A percentile compares a stretch with the other conserved stretches of the same genome.
Conservation (phyloP, 805 yeast species). For the Sungouiella blattae region DNA sequence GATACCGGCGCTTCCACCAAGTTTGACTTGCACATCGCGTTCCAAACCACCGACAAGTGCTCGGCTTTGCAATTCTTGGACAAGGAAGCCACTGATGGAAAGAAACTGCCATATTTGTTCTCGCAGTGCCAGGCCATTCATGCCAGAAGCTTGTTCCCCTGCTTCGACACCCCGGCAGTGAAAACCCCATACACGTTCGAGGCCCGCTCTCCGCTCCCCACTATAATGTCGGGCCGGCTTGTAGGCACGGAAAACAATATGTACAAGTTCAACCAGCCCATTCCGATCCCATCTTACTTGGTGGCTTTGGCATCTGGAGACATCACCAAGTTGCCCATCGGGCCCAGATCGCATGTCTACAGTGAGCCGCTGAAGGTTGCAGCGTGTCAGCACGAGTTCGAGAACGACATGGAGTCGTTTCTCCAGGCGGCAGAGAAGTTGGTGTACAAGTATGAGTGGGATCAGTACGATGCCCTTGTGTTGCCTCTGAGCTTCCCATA, state of each 20-base stretch:
- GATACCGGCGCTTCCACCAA: conserved; percentile 8
- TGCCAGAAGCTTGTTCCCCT: conserved; percentile 83
- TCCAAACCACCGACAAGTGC: conserved; percentile 67
- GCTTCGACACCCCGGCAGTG: conserved; percentile 86
- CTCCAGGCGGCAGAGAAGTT: conserved; percentile 72
- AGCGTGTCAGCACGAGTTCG: conserved; percentile 75
- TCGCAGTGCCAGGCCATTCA: conserved; percentile 93
- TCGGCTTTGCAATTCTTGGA: conserved; percentile 85
- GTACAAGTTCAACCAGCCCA: conserved; percentile 62
- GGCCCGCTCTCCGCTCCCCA: conserved; percentile 63
- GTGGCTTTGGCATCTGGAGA: conserved; percentile 86
- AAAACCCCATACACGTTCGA: conserved; percentile 61
- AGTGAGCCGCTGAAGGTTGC: conserved; percentile 69
- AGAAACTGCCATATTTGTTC: conserved; percentile 66
- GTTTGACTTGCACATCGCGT: conserved; percentile 31
- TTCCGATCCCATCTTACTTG: conserved; percentile 83
- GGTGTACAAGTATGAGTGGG: conserved; percentile 82
- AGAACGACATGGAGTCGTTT: conserved; percentile 76
- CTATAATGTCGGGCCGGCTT: conserved; percentile 67
- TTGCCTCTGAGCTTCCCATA: conserved; percentile 78
- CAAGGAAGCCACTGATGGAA: conserved; percentile 71
- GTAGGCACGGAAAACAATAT: conserved; percentile 16
- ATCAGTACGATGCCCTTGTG: conserved; percentile 72
- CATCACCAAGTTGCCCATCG: conserved; percentile 60
- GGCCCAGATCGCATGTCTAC: conserved; percentile 83